phyloP scores from a whole-genome alignment of 805 yeast genomes.

The Pichia nanzhaoensis region DNA sequence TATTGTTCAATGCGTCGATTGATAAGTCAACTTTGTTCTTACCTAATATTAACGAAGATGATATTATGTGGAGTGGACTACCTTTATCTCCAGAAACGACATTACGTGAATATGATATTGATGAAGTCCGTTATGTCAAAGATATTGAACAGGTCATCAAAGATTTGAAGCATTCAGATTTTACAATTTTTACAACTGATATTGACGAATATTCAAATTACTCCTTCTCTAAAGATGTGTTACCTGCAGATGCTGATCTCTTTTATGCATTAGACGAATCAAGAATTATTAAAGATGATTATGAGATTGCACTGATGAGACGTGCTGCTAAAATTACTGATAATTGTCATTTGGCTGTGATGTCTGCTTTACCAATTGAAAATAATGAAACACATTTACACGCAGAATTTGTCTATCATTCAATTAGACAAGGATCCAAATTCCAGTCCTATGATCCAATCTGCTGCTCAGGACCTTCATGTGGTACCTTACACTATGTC shows the following conservation, averaged over 20 bases:
- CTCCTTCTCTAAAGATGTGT: slow-evolving; percentile 32
- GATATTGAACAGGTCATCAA: slow-evolving; percentile 38
- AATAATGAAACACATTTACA: slow-evolving; percentile 85
- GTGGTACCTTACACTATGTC: slow-evolving; percentile 86
- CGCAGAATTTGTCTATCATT: slow-evolving; percentile 92
- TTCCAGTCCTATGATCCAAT: slow-evolving; percentile 88
- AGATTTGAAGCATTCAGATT: slow-evolving; percentile 24
- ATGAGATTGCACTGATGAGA: slow-evolving; percentile 67
- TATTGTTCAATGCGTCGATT: slow-evolving; percentile 46
- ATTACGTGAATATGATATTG: slow-evolving; percentile 61
- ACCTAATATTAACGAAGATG: slow-evolving; percentile 81
- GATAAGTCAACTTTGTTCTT: slow-evolving; percentile 66
- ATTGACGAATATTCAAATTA: slow-evolving; percentile 38
- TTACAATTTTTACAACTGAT: slow-evolving; percentile 46
- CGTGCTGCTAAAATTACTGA: slow-evolving; percentile 83
- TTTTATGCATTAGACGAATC: slow-evolving; percentile 81
- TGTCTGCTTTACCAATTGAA: slow-evolving; percentile 89
- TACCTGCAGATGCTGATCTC: slow-evolving; percentile 41
- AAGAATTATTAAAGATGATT: slow-evolving; percentile 76
- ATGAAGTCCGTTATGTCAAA: slow-evolving; percentile 61
- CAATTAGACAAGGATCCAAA: slow-evolving; percentile 90
- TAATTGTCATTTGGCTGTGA: slow-evolving; percentile 81
- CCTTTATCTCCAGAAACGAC: slow-evolving; percentile 72
- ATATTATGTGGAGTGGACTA: slow-evolving; percentile 93
- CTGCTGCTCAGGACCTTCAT: slow-evolving; percentile 88